A percentile compares a stretch with the other conserved stretches of the same genome.
Conservation (phyloP, 2,329 filamentous ascomycete species). For the Aspergillus proliferans region DNA sequence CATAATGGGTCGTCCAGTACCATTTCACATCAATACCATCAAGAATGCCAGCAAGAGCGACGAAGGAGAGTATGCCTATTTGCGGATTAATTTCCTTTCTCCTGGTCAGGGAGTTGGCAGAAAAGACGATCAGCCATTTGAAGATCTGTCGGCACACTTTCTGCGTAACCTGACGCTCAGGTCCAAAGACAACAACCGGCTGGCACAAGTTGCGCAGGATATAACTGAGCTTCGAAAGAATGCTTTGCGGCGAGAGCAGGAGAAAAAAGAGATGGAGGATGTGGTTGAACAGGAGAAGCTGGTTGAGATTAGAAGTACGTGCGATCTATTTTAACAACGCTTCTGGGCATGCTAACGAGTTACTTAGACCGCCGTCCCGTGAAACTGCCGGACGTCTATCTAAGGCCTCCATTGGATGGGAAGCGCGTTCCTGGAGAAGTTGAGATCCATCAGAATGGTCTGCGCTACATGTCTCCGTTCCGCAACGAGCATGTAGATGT, state of each 20-base stretch:
- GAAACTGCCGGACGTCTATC: constrained; percentile 88
- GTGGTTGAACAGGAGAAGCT: constrained; percentile 98
- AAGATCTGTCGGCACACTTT: constrained; percentile 92
- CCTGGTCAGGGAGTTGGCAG: constrained; percentile 94
- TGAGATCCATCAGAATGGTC: constrained; percentile 98
- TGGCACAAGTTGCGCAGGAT: constrained; percentile 83
- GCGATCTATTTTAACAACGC: background rate
- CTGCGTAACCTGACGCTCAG: constrained; percentile 92
- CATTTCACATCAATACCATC: constrained; percentile 97
- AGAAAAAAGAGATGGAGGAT: constrained; percentile 99
- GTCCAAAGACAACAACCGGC: constrained; percentile 79
- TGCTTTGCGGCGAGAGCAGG: constrained; percentile 83
- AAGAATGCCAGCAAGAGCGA: constrained; percentile 98
- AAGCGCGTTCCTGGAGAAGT: constrained; percentile 94
- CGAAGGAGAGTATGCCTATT: constrained; percentile 86
- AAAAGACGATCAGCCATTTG: constrained; percentile 96
- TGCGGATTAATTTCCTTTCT: constrained; percentile 95
- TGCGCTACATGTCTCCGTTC: constrained; percentile 81
- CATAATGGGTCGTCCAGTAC: constrained; percentile 94
- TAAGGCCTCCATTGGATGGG: constrained; percentile 89
- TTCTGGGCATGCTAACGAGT: constrained; percentile 35
- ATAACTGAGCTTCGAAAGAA: constrained; percentile 97
- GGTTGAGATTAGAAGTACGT: constrained; percentile 81
- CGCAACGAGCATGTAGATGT: constrained; percentile 83
- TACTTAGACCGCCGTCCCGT: constrained; percentile 72